Base-by-base conservation (phyloP, 2,329 filamentous ascomycete species). In the Ilyonectria sp. region DNA sequence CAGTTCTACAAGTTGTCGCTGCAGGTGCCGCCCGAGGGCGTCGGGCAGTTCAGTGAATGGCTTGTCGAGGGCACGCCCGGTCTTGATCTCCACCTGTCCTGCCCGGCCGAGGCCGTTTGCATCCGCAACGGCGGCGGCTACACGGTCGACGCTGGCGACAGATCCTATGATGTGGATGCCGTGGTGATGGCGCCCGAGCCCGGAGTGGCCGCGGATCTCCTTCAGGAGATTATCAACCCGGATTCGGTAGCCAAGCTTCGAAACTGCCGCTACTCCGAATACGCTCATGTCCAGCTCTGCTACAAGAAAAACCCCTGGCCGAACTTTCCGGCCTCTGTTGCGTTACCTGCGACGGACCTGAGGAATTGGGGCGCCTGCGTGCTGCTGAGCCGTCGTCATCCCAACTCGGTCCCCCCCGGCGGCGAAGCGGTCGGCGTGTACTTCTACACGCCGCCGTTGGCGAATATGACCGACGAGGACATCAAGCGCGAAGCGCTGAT, bases 291-390 rank as follows among this genome's bases (percentile, higher is more conserved):
- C 53, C 53, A 56, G 53, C 33, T 56, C 33, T 56, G 53, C 35
- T 56, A 56, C 37, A 56, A 56, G 53, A 56, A 56, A 44, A 56
- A 56, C 53, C 53, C 53, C 7, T 56, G 53, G 53, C 53, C 53
- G 23, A 56, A 43, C 19, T 56, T 56, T 8, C 53, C 53, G 21
- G 53, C 53, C 53, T 56, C 33, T 19, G 35, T 56, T 17, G 53
- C 53, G 33, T 21, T 56, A 35, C 53, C 53, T 23, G 53, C 53
- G 33, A 56, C 53, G 15, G 53, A 56, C 31, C 23, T 52, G 47
- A 52, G 47, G 47, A 52, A 52, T 17, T 52, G 47, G 47, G 47
- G 47, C 23, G 47, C 47, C 9, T 52, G 47, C 47, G 47, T 52
- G 9, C 47, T 52, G 47, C 47, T 52, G 47, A 52, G 47, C 47